Evolutionary conservation across 2,329 filamentous ascomycete species (phyloP).

Genomic region (Aureobasidium lini): DNA sequence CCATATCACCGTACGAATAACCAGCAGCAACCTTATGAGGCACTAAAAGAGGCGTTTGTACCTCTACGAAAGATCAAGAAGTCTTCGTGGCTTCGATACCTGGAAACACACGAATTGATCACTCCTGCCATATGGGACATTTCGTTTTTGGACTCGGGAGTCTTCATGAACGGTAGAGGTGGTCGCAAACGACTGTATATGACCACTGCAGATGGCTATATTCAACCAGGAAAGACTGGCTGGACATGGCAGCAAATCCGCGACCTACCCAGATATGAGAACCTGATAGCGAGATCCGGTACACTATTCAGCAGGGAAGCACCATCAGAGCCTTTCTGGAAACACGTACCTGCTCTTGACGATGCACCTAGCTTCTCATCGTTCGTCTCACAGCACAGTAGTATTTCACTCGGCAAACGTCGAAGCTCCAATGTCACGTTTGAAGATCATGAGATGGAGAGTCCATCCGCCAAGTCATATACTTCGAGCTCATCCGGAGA

Average conservation of each 20-base stretch:
- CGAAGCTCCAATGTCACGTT: constrained; percentile 21
- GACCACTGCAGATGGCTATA: constrained; percentile 66
- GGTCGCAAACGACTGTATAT: constrained; percentile 61
- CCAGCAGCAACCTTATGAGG: constrained; percentile 42
- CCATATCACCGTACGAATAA: constrained; percentile 18
- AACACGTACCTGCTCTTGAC: constrained; percentile 1
- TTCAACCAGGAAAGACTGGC: constrained; percentile 53
- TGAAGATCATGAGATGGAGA: background rate
- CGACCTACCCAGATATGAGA: constrained; percentile 52
- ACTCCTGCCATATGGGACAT: constrained; percentile 66
- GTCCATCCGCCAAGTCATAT: background rate
- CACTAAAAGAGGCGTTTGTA: constrained; percentile 62
- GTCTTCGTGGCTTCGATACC: constrained; percentile 63
- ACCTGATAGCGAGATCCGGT: constrained; percentile 35
- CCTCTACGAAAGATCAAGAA: constrained; percentile 70
- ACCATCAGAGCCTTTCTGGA: constrained; percentile 18
- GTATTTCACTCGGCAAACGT: constrained; percentile 15
- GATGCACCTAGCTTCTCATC: background rate
- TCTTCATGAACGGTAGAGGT: constrained; percentile 64
- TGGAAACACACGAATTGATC: constrained; percentile 64
- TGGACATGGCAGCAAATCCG: constrained; percentile 68
- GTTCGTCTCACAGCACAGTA: background rate
- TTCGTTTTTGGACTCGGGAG: constrained; percentile 59
- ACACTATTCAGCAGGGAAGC: constrained; percentile 57
- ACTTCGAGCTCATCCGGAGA: background rate